Percentiles rank a stretch among this genome's conserved stretches.
These are phyloP conservation scores for Aspergillus versicolor DNA, from an alignment of 2,329 filamentous ascomycete species.

Conservation along the genomic window DNA sequence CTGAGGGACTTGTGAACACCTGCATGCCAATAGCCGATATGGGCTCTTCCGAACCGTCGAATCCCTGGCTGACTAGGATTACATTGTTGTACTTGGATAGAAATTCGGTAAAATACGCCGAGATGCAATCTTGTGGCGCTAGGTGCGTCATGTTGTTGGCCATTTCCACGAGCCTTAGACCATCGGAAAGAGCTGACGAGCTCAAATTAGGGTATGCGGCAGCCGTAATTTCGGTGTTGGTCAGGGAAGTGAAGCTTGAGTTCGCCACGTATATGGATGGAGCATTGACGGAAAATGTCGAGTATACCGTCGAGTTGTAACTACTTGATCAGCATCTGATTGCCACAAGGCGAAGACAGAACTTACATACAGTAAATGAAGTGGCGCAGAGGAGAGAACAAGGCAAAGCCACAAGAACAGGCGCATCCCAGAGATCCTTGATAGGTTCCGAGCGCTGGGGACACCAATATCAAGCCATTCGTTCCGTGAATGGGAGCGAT, in stretches of 20 bases:
- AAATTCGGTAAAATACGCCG: conserved; percentile 18
- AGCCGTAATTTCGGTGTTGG: too few relatives aligned
- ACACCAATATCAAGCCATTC: conserved; percentile 50
- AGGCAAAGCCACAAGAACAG: conserved; percentile 15
- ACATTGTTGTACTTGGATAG: conserved; percentile 14
- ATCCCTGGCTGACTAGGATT: conserved; percentile 9
- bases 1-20: background rate
- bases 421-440: conserved; percentile 31
- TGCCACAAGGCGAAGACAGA: too few relatives aligned
- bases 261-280: background rate
- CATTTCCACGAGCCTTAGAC: background rate
- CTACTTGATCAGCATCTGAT: background rate
- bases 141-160: background rate
- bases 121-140: conserved; percentile 11
- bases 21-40: background rate
- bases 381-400: conserved; percentile 11
- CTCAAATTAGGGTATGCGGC: too few relatives aligned
- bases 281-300: background rate
- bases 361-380: conserved; percentile 14
- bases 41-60: background rate
- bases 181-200: too few relatives aligned
- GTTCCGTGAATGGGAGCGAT: conserved; percentile 45
- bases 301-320: background rate
- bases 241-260: background rate
- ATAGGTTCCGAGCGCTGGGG: conserved; percentile 31